phyloP scores from a whole-genome alignment of 139 green algal species.

The Micractinium conductrix region DNA sequence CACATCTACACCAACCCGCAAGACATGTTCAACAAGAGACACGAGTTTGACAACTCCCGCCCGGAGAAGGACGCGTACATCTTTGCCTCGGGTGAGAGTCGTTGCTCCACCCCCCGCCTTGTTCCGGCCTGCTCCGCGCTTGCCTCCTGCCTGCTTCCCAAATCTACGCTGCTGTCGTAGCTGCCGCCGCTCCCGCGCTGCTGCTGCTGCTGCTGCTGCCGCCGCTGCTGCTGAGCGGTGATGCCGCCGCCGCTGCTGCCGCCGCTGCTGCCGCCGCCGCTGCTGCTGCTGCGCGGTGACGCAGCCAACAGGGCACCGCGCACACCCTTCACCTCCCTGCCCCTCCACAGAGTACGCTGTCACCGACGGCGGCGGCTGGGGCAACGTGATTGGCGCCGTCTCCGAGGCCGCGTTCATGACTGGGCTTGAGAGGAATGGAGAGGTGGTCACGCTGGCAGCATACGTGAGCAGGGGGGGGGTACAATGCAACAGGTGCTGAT shows the following conservation, averaged over 20 bases:
- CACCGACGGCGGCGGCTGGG: constrained; percentile 40
- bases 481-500: not conserved
- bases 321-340: not conserved
- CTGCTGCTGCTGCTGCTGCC: not conserved
- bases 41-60: constrained; percentile 24
- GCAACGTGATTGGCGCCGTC: constrained; percentile 60
- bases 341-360: constrained; percentile 57
- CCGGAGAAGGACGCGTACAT: constrained; percentile 26
- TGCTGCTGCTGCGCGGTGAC: no score
- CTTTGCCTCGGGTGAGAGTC: constrained; percentile 10
- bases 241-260: not conserved
- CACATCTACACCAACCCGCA: constrained; percentile 59
- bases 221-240: not conserved
- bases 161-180: not conserved
- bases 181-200: not conserved
- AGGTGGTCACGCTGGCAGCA: constrained; percentile 61
- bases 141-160: no score
- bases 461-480: constrained; percentile 53
- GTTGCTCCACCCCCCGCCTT: not conserved
- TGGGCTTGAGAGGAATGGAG: constrained; percentile 70
- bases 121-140: no score
- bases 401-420: constrained; percentile 79
- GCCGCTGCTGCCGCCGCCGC: not conserved
- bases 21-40: constrained; percentile 40
- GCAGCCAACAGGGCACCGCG: not conserved